Evolutionary conservation across 306 rosid genomes (phyloP), one percentile per base, ranked within the genome.

Genomic region (Trifolium subterraneum): DNA sequence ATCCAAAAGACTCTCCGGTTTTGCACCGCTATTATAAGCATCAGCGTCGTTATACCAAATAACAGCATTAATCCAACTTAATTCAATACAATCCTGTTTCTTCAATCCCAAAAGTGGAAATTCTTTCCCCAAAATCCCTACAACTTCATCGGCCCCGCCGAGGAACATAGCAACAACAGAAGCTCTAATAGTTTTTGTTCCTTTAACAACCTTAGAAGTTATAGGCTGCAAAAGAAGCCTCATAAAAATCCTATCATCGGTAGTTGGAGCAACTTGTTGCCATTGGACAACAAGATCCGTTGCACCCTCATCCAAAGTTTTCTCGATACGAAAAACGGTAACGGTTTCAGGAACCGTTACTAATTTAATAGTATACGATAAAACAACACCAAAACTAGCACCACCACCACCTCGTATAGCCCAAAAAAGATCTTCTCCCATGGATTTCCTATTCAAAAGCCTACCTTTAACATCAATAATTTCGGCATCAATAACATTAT

Each of bases 391-490:
- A 48, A 80, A 84, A 54, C 84, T 74, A 0, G 54, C 86, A 18
- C 86, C 86, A 1, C 86, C 86, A 2, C 86, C 86, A 7, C 86
- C 86, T 62, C 38, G 36, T 6, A 82, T 69, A 16, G 83, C 86
- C 86, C 83, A 82, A n/a, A 82, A 82, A 0, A 78, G 58, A 63
- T 82, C 83, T 15, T 82, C 86, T 2, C 86, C 86, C 86, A 82
- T 82, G 0, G 54, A 25, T 23, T 73, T 15, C n/a, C 77, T 78
- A 45, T 74, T 13, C 0, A 82, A 54, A 55, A 78, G 25, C 6
- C 62, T 82, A 2, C 86, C 86, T 1, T 82, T 27, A 0, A 70
- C 83, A 56, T 78, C 86, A 74, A 82, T 75, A 64, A 82, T 78
- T 52, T 63, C 11, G 1, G 83, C 83, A 48, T 82, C 83, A 2